phyloP scores from a whole-genome alignment of 441 rosid species.

The Gossypium davidsonii region DNA sequence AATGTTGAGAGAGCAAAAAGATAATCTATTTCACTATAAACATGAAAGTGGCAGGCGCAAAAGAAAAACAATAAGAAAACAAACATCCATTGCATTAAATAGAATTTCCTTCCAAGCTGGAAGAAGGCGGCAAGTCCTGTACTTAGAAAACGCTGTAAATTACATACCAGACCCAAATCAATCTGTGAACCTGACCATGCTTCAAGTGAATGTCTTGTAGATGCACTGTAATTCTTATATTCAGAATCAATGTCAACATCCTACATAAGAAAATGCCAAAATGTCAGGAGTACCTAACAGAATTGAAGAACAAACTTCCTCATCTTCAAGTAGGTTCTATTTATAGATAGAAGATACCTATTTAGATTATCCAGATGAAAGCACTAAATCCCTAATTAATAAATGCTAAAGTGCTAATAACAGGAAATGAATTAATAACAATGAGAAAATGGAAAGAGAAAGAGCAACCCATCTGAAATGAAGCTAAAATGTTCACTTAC shows the following conservation, averaged over 20 bases:
- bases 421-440: neutral
- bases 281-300: slow-evolving; percentile 9
- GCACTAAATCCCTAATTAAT: neutral
- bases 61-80: neutral
- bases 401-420: slow-evolving; percentile 7
- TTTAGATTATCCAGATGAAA: neutral
- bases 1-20: neutral
- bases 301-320: slow-evolving; percentile 12
- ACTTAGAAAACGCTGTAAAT: slow-evolving; percentile 8
- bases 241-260: slow-evolving; percentile 63
- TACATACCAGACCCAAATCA: slow-evolving; percentile 83
- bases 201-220: slow-evolving; percentile 72
- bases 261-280: slow-evolving; percentile 34
- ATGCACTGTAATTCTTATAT: slow-evolving; percentile 55
- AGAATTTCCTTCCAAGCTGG: slow-evolving; percentile 3
- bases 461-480: neutral
- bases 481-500: neutral
- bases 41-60: slow-evolving; percentile 1
- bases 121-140: neutral
- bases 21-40: neutral
- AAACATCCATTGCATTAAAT: neutral
- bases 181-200: slow-evolving; percentile 81
- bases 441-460: neutral
- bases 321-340: neutral
- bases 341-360: slow-evolving; percentile 5